Evolutionary conservation across 1,139 yeast species (phyloP), one percentile per base, ranked within the genome.

Genomic region (Yamadazyma blattariae): DNA sequence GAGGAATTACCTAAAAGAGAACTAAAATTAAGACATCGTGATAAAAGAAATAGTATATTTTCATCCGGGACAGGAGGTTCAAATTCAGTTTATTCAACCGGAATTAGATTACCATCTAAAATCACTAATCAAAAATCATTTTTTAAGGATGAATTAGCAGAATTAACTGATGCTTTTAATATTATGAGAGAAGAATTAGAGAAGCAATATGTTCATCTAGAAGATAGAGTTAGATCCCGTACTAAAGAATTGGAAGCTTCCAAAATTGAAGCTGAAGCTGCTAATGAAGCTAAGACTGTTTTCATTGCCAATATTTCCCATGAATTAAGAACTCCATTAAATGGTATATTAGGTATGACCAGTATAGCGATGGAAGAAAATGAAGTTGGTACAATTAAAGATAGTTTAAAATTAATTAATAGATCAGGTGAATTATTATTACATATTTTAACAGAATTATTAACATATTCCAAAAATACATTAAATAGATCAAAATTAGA

Each of bases 221-320:
- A 92, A 60, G 95, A 88, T 46, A 74, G 96, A 42, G 97, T 92
- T n/a, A 74, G 79, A 36, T 81, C 81, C 29, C 75, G 97, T 53
- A 92, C 98, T 0, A 81, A 78, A 52, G 96, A 90, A 57, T 68
- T 90, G 32, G 96, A 89, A 56, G 86, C 83, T 1, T 94, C 95
- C 9, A 88, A 86, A 50, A 73, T 85, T 24, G 88, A 85, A 54
- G 97, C 97, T 0, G 97, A 90, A 59, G 77, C 83, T 25, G 97
- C 98, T 2, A 90, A 88, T 59, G 96, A 88, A 51, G 96, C 97
- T 7, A 90, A 90, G 52, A 86, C 96, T 0, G 87, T 88, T 12
- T 92, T 92, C 57, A 89, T 92, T 56, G 97, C 97, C 14, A 92
- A 90, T 56, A 89, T 92, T 25, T 89, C 97, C 0, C 97, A 92